Conservation (phyloP, 257 asterid genomes). For the Gentiana dahurica region DNA sequence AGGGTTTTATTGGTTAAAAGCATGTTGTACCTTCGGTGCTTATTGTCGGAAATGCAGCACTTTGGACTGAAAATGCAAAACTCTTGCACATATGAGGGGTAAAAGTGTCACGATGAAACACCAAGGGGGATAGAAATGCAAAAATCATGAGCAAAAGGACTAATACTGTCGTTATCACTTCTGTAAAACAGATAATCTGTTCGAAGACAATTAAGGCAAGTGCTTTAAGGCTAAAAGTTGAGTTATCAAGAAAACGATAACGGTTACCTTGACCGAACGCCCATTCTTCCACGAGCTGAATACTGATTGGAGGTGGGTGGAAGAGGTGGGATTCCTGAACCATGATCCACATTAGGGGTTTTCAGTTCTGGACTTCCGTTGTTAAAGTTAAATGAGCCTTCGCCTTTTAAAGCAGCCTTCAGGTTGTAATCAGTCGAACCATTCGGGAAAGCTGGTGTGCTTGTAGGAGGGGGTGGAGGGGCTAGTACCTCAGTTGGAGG, state of each 20-base stretch:
- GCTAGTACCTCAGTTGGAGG: constrained; percentile 61
- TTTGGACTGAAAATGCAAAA: too few species aligned
- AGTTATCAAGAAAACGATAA: background rate
- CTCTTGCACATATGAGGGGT: too few species aligned
- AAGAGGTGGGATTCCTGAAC: constrained; percentile 88
- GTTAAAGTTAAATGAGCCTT: constrained; percentile 29
- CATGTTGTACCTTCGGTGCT: too few species aligned
- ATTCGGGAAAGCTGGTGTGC: constrained; percentile 58
- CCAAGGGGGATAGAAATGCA: too few species aligned
- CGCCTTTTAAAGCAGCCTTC: constrained; percentile 49
- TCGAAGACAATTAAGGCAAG: too few species aligned
- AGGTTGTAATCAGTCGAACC: constrained; percentile 68
- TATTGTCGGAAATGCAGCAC: too few species aligned
- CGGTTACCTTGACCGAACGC: constrained; percentile 76
- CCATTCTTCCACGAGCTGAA: constrained; percentile 74
- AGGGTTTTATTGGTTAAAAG: too few species aligned
- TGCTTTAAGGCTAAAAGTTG: too few species aligned
- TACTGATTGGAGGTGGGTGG: constrained; percentile 89
- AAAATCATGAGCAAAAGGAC: too few species aligned
- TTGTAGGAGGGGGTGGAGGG: constrained; percentile 73
- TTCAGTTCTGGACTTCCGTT: constrained; percentile 48
- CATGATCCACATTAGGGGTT: constrained; percentile 50
- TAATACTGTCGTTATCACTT: too few species aligned
- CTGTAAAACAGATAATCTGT: too few species aligned
- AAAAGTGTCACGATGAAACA: too few species aligned